These are phyloP conservation scores for Nicotiana noctiflora DNA, from an alignment of 257 asterid genomes.

Conservation along the genomic window DNA sequence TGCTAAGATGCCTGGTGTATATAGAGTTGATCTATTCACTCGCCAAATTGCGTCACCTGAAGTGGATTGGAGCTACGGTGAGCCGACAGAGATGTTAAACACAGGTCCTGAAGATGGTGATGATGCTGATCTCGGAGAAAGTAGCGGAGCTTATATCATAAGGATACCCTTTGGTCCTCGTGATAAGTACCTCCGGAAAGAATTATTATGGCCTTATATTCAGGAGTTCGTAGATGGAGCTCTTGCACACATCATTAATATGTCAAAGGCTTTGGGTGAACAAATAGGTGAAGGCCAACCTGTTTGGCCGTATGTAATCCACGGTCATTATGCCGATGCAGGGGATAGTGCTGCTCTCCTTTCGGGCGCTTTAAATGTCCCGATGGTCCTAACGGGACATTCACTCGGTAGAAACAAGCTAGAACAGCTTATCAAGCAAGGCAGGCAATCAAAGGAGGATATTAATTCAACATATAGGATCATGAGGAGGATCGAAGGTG, in stretches of 20 bases:
- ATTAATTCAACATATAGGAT: slow-evolving; percentile 73
- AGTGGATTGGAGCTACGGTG: slow-evolving; percentile 82
- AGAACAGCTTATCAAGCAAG: slow-evolving; percentile 78
- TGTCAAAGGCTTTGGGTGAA: slow-evolving; percentile 73
- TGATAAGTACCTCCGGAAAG: slow-evolving; percentile 61
- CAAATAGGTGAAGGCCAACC: slow-evolving; percentile 68
- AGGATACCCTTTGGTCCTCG: slow-evolving; percentile 80
- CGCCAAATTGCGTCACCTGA: slow-evolving; percentile 78
- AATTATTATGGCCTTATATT: slow-evolving; percentile 70
- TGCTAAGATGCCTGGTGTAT: slow-evolving; percentile 70
- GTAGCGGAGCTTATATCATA: slow-evolving; percentile 71
- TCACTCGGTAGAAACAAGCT: slow-evolving; percentile 81
- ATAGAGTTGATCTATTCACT: slow-evolving; percentile 73
- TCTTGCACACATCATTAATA: slow-evolving; percentile 60
- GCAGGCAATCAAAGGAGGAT: slow-evolving; percentile 73
- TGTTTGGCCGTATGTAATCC: slow-evolving; percentile 79
- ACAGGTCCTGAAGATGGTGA: slow-evolving; percentile 48
- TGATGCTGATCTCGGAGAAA: slow-evolving; percentile 49
- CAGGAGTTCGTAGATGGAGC: slow-evolving; percentile 87
- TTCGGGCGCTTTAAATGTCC: slow-evolving; percentile 77
- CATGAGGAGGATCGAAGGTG: slow-evolving; percentile 84
- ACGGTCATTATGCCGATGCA: slow-evolving; percentile 87
- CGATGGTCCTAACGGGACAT: slow-evolving; percentile 85
- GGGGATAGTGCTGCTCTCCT: slow-evolving; percentile 88
- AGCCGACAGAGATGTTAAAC: slow-evolving; percentile 77